These are phyloP conservation scores for Kodamaea sp. DNA, from an alignment of 1,139 yeast genomes.

Conservation along the genomic window DNA sequence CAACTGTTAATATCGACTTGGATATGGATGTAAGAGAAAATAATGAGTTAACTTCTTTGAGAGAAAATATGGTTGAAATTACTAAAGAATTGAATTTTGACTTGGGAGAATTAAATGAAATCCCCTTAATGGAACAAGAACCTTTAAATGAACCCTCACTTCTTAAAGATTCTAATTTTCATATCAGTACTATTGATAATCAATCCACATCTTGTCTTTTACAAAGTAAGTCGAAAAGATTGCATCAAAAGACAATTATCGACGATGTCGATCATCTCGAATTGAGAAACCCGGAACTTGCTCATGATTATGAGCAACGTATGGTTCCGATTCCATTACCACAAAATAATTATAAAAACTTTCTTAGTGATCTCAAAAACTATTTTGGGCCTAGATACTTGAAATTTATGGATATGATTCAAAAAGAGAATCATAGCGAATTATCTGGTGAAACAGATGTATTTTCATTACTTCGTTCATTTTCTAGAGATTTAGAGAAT, in stretches of 20 bases:
- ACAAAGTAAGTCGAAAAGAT: too few species aligned
- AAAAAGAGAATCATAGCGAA: too few species aligned
- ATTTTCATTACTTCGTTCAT: constrained; percentile 1
- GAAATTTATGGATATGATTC: too few species aligned
- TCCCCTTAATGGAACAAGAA: constrained; percentile 2
- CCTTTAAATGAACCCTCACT: constrained; percentile 2
- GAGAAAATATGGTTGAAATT: background rate
- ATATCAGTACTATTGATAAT: constrained; percentile 12
- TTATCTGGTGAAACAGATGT: background rate
- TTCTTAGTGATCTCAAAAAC: background rate
- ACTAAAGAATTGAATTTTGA: constrained; percentile 8
- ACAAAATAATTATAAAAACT: background rate
- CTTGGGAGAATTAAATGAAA: constrained; percentile 7
- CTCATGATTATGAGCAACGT: background rate
- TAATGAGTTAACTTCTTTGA: constrained; percentile 1
- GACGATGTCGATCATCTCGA: background rate
- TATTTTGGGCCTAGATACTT: too few species aligned
- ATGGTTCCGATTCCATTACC: background rate
- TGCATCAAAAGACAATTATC: background rate
- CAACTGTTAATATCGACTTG: constrained; percentile 7
- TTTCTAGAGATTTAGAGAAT: constrained; percentile 5
- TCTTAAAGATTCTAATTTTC: constrained; percentile 13
- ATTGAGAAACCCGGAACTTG: background rate
- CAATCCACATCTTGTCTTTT: too few species aligned
- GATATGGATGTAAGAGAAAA: constrained; percentile 6